These are phyloP conservation scores for Filobasidium floriforme DNA, from an alignment of 768 basidiomycete species.

Conservation along the genomic window DNA sequence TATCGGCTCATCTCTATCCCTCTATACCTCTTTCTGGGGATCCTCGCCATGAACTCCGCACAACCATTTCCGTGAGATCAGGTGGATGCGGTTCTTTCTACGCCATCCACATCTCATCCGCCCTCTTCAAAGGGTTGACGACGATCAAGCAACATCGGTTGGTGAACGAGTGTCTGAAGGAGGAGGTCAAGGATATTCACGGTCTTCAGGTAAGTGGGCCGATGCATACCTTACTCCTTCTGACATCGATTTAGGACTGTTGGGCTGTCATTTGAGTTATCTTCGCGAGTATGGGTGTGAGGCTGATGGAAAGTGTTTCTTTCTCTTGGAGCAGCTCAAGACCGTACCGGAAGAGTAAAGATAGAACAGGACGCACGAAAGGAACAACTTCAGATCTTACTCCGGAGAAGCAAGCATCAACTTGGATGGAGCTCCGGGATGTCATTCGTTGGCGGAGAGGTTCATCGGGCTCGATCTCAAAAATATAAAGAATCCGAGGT, in stretches of 20 bases:
- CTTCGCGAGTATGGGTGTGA: not conserved
- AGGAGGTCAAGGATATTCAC: conserved; percentile 84
- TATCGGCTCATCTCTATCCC: not conserved
- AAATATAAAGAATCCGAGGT: no score
- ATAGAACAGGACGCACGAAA: not conserved
- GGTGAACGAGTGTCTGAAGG: conserved; percentile 74
- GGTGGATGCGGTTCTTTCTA: conserved; percentile 98
- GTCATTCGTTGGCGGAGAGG: no score
- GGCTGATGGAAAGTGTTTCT: not conserved
- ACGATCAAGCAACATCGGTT: conserved; percentile 89
- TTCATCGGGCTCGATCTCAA: no score
- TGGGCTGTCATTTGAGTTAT: not conserved
- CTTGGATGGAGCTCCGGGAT: not conserved
- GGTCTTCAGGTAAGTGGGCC: conserved; percentile 71
- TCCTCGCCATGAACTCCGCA: not conserved
- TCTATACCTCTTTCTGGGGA: not conserved
- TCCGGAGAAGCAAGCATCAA: not conserved
- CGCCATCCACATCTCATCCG: conserved; percentile 76
- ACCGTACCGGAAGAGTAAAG: conserved; percentile 8
- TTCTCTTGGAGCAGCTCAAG: not conserved
- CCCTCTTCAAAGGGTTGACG: conserved; percentile 74
- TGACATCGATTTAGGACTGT: not conserved
- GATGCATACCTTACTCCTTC: not conserved
- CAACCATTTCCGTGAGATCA: conserved; percentile 41
- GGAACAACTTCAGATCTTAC: not conserved